Evolutionary conservation across 805 yeast genomes (phyloP).

Genomic region (Candida hungchunana): DNA sequence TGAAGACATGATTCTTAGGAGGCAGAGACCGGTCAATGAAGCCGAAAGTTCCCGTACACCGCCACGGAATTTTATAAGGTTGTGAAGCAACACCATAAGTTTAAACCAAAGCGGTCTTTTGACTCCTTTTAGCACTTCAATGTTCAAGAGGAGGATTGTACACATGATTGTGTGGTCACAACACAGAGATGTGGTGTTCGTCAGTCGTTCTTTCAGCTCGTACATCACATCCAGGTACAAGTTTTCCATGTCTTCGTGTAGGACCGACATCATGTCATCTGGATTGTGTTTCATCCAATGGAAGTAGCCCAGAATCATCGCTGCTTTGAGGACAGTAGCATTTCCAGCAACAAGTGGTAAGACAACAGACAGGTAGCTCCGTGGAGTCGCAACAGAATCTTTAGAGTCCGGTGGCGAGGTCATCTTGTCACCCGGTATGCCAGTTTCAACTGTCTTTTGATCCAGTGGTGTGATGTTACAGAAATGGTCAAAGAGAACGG

Average conservation of each 20-base stretch:
- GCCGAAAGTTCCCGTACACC: slow-evolving; percentile 10
- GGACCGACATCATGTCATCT: slow-evolving; percentile 6
- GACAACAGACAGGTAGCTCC: slow-evolving; percentile 7
- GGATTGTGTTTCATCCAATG: slow-evolving; percentile 6
- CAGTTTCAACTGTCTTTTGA: neutral
- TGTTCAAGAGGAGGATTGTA: slow-evolving; percentile 7
- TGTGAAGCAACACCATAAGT: slow-evolving; percentile 6
- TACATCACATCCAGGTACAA: slow-evolving; percentile 9
- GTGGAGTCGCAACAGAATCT: slow-evolving; percentile 1
- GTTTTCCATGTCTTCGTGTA: slow-evolving; percentile 6
- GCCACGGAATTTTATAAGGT: slow-evolving; percentile 14
- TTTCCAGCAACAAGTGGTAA: slow-evolving; percentile 16
- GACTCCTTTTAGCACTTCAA: slow-evolving; percentile 11
- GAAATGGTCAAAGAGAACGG: slow-evolving; percentile 10
- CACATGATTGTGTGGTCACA: slow-evolving; percentile 17
- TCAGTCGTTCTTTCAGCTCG: slow-evolving; percentile 12
- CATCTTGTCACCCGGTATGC: slow-evolving; percentile 6
- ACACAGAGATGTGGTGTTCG: slow-evolving; percentile 9
- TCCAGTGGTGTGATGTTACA: slow-evolving; percentile 12
- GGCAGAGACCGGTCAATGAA: slow-evolving; percentile 12
- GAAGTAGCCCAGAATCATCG: slow-evolving; percentile 11
- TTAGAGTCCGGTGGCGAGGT: slow-evolving; percentile 4
- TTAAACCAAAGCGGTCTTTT: slow-evolving; percentile 10
- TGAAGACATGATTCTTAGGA: slow-evolving; percentile 9
- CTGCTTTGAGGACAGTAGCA: slow-evolving; percentile 12